Percentiles rank a stretch among this genome's conserved stretches.
phyloP scores from a whole-genome alignment of 768 basidiomycete genomes.

The Porpolomopsis calyptriformis region DNA sequence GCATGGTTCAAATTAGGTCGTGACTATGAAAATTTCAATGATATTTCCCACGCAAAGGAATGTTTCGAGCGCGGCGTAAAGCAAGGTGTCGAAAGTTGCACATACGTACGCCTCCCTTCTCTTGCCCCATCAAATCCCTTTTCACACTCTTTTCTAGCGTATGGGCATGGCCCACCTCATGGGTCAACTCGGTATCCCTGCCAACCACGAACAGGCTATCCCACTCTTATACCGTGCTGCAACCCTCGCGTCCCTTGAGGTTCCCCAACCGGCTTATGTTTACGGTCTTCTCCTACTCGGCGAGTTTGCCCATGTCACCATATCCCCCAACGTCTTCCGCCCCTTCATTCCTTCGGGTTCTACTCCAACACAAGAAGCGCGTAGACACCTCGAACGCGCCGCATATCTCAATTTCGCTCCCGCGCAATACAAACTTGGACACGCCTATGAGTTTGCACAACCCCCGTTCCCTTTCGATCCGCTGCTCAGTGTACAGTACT shows the following conservation, averaged over 20 bases:
- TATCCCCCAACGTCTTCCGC: constrained; percentile 42
- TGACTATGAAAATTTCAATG: constrained; percentile 85
- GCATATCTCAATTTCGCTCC: constrained; percentile 80
- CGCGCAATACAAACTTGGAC: constrained; percentile 87
- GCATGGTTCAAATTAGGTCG: constrained; percentile 90
- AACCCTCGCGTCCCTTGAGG: constrained; percentile 56
- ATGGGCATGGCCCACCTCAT: constrained; percentile 89
- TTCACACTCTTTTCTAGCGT: constrained; percentile 37
- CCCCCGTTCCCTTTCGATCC: constrained; percentile 83
- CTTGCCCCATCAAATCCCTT: constrained; percentile 6
- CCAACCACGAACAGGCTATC: constrained; percentile 47
- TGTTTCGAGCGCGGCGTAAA: constrained; percentile 81
- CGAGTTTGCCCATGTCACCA: constrained; percentile 63
- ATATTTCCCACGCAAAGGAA: constrained; percentile 60
- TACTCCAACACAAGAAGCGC: constrained; percentile 48
- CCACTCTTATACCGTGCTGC: constrained; percentile 73
- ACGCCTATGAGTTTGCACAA: constrained; percentile 84
- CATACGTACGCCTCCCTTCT: constrained; percentile 56
- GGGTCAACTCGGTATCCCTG: constrained; percentile 66
- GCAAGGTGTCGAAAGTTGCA: constrained; percentile 63
- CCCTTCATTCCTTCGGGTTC: constrained; percentile 45
- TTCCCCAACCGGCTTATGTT: constrained; percentile 82
- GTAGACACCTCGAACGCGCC: constrained; percentile 69
- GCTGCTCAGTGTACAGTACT: constrained; percentile 83
- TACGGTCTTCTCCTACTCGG: constrained; percentile 78